These are phyloP conservation scores for Ophiostoma ips DNA, from an alignment of 2,329 filamentous ascomycete genomes.

Conservation along the genomic window DNA sequence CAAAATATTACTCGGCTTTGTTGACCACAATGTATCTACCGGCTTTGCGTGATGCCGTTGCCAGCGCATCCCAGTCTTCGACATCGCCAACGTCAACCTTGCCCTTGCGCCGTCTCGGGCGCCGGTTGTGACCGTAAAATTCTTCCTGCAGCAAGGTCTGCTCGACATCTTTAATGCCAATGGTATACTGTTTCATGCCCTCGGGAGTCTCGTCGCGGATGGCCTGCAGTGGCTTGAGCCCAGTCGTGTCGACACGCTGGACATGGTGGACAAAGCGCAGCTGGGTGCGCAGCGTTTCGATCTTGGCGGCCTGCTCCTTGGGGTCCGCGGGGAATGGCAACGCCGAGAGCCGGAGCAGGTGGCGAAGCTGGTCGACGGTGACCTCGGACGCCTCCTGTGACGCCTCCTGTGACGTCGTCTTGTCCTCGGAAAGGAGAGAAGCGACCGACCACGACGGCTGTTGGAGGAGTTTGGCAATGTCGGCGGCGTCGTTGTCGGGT, in stretches of 20 bases:
- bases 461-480: slow-evolving; percentile 6
- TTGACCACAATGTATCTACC: slow-evolving; percentile 70
- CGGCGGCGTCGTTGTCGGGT: not conserved
- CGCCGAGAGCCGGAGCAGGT: slow-evolving; percentile 79
- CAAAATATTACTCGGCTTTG: slow-evolving; percentile 20
- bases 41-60: slow-evolving; percentile 48
- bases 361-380: slow-evolving; percentile 55
- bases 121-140: slow-evolving; percentile 39
- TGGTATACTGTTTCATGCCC: slow-evolving; percentile 40
- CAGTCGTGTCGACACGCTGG: slow-evolving; percentile 61
- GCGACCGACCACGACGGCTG: slow-evolving; percentile 73
- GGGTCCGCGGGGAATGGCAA: slow-evolving; percentile 55
- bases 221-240: slow-evolving; percentile 58
- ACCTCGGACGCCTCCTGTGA: slow-evolving; percentile 27
- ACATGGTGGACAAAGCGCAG: slow-evolving; percentile 83
- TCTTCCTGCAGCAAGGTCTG: slow-evolving; percentile 47
- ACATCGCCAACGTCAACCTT: slow-evolving; percentile 26
- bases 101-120: slow-evolving; percentile 25
- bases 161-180: slow-evolving; percentile 43
- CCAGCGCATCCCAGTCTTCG: slow-evolving; percentile 59
- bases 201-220: slow-evolving; percentile 65
- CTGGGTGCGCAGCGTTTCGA: slow-evolving; percentile 64
- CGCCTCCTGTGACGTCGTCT: no score
- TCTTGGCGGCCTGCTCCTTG: slow-evolving; percentile 55
- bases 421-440: slow-evolving; percentile 41